Evolutionary conservation across 2,329 filamentous ascomycete genomes (phyloP).

Genomic region (Alternaria panax): DNA sequence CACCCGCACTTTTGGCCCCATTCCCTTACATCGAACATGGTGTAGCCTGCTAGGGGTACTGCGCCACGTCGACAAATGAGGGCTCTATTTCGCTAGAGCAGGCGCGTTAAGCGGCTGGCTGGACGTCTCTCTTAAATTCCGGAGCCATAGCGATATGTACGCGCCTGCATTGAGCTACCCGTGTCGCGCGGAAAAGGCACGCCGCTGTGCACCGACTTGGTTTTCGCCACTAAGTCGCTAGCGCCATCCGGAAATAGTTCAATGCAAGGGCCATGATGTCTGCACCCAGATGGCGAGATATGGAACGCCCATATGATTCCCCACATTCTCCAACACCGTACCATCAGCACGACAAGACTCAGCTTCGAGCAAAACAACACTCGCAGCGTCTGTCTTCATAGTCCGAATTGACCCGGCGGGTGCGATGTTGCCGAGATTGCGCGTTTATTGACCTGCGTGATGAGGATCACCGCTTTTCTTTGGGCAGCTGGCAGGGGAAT

Average conservation of each 20-base stretch:
- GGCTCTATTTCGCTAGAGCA: background rate
- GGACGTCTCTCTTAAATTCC: background rate
- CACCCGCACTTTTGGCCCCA: background rate
- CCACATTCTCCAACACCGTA: background rate
- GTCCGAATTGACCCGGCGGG: background rate
- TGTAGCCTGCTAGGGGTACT: background rate
- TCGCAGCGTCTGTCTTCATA: background rate
- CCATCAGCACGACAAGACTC: background rate
- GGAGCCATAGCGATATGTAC: background rate
- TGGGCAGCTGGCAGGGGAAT: background rate
- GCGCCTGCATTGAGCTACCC: background rate
- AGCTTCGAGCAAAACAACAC: background rate
- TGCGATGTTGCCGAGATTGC: background rate
- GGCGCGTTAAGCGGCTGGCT: background rate
- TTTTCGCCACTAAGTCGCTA: slow-evolving; percentile 1
- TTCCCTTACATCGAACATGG: background rate
- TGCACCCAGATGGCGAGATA: background rate
- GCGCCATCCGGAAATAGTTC: background rate
- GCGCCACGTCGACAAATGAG: background rate
- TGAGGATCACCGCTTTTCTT: slow-evolving; percentile 7
- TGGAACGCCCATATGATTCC: background rate
- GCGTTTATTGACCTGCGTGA: background rate
- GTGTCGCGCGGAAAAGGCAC: background rate
- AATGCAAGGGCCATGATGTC: slow-evolving; percentile 1
- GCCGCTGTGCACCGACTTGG: background rate